Evolutionary conservation across 352 stramenopile genomes (phyloP), one percentile per base, ranked within the genome.

Genomic region (Phytophthora niederhauseri): DNA sequence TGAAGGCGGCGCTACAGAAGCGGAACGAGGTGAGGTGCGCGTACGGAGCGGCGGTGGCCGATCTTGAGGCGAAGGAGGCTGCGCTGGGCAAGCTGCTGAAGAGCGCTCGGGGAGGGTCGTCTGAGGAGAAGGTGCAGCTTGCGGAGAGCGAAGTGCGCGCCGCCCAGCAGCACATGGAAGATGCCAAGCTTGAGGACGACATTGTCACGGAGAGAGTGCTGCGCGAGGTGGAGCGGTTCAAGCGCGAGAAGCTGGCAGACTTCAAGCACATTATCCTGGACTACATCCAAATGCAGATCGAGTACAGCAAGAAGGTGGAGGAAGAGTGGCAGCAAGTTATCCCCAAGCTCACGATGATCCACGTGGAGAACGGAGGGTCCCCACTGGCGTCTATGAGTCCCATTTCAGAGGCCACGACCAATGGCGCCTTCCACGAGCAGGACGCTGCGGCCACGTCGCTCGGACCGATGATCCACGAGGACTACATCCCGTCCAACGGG

Each of bases 181-280:
- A 92, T 11, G 89, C 96, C 6, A 95, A 95, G 57, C 85, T 98
- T 11, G 94, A 98, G 55, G 98, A 97, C 82, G 93, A 98, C 14
- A 91, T 97, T 38, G 93, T 98, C 8, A 98, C 89, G 55, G 93
- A 98, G 71, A 90, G 97, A 22, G 93, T 98, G 2, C 84, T 99
- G 60, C 84, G 94, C n/a, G 97, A 99, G 76, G 95, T 99, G n/a
- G 96, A 99, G 77, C 86, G 96, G 11, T 99, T 99, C 80, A 98
- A 98, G 69, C 81, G 91, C 4, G 94, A 98, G 61, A 98, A 98
- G 54, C 80, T 98, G 0, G 87, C 90, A 6, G 97, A 99, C 65
- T 98, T 99, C 70, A 97, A 98, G 66, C 85, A 87, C 49, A 98
- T 98, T 58, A 93, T 99, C 15, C 79, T 99, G 64, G 94, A 99